Conservation (phyloP, 345 rosid species). For the Gossypium mustelinum region DNA sequence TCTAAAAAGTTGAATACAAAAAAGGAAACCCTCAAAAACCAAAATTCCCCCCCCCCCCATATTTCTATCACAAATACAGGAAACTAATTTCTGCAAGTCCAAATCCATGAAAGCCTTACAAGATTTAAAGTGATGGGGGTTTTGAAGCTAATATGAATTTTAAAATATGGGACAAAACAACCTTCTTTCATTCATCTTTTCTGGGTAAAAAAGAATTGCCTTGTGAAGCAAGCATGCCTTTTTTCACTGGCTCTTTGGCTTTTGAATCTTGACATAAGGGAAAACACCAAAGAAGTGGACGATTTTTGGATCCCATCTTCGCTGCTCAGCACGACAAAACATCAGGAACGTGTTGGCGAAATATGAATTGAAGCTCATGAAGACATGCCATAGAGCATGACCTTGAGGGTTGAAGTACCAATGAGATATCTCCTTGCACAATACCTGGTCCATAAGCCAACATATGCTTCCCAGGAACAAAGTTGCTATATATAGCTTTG, state of each 20-base stretch:
- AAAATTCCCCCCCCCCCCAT: not conserved
- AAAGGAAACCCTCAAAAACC: not conserved
- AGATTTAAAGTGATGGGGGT: not conserved
- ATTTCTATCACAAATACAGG: not conserved
- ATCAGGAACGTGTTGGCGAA: conserved; percentile 89
- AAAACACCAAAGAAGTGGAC: conserved; percentile 51
- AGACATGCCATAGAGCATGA: conserved; percentile 86
- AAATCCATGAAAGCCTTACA: not conserved
- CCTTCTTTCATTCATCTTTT: not conserved
- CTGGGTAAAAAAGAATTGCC: not conserved
- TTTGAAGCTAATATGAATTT: not conserved
- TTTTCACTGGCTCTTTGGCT: conserved; percentile 57
- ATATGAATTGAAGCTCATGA: conserved; percentile 88
- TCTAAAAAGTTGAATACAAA: not conserved
- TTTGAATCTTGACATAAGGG: conserved; percentile 79
- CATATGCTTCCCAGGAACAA: conserved; percentile 56
- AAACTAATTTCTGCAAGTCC: not conserved
- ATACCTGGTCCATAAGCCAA: conserved; percentile 64
- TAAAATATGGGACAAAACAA: not conserved
- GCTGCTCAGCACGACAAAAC: conserved; percentile 92
- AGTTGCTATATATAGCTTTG: conserved; percentile 66
- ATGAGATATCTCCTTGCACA: conserved; percentile 48
- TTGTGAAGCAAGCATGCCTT: not conserved
- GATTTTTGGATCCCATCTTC: conserved; percentile 70
- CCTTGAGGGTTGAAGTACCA: conserved; percentile 89